Conservation (phyloP, 345 rosid species). For the Gossypium turneri region DNA sequence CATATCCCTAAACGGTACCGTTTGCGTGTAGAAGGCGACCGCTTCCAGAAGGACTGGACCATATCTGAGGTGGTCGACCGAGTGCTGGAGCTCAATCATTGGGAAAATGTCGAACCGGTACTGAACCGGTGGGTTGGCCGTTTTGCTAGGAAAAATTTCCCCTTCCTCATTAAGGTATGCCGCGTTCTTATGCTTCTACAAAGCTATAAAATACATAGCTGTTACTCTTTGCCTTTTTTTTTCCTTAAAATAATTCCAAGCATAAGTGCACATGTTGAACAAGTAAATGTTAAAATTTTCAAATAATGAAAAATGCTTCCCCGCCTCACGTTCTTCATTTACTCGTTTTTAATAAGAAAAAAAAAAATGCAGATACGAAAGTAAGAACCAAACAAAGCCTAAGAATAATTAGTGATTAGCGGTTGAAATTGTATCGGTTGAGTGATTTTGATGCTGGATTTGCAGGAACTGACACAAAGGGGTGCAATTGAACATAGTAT, state of each 20-base stretch:
- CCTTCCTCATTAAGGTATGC: constrained; percentile 58
- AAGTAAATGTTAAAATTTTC: no score
- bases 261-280: not conserved
- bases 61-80: constrained; percentile 63
- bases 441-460: constrained; percentile 6
- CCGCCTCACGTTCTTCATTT: not conserved
- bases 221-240: no score
- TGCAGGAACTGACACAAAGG: constrained; percentile 65
- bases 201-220: not conserved
- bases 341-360: not conserved
- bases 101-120: constrained; percentile 52
- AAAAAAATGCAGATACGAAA: not conserved
- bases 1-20: constrained; percentile 63
- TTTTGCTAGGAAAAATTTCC: constrained; percentile 74
- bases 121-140: constrained; percentile 88
- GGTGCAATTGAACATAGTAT: constrained; percentile 68
- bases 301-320: no score
- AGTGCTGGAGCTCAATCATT: constrained; percentile 48
- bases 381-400: not conserved
- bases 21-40: constrained; percentile 48
- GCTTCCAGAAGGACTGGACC: constrained; percentile 87
- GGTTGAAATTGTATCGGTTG: not conserved
- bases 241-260: no score
- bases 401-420: not conserved
- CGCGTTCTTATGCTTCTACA: not conserved